Percentiles rank a stretch among this genome's conserved stretches.
Evolutionary conservation across 1,284 basidiomycete genomes (phyloP).

Genomic region (Cryptococcus sp.): DNA sequence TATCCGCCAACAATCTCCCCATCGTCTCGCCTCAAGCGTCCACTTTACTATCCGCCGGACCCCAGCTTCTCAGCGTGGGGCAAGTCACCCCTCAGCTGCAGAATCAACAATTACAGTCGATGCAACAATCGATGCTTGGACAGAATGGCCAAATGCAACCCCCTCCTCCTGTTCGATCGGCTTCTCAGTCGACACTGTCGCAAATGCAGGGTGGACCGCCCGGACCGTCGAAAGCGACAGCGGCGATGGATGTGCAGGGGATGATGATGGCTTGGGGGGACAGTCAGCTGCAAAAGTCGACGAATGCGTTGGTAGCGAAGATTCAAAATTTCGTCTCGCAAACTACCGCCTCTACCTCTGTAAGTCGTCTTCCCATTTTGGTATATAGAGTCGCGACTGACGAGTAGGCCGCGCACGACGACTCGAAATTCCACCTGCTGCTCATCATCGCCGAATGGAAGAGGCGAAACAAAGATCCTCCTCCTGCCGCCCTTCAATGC

Average conservation of each 20-base stretch:
- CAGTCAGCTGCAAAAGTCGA: slow-evolving; percentile 1
- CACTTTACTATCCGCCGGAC: background rate
- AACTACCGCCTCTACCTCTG: background rate
- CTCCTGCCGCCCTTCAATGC: slow-evolving; percentile 2
- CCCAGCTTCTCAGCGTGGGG: slow-evolving; percentile 1
- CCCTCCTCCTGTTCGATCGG: background rate
- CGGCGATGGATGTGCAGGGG: background rate
- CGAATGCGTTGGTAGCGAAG: background rate
- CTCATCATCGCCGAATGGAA: slow-evolving; percentile 14
- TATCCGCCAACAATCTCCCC: slow-evolving; percentile 5
- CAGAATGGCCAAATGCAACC: background rate
- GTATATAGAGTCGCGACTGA: background rate
- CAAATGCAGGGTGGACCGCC: background rate
- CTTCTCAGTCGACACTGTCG: background rate
- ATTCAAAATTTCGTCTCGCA: background rate
- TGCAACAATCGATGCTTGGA: background rate
- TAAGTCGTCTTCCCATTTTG: background rate
- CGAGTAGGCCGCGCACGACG: slow-evolving; percentile 3
- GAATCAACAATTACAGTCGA: background rate
- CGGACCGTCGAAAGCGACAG: background rate
- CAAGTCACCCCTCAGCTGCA: background rate
- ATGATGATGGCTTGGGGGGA: slow-evolving; percentile 6
- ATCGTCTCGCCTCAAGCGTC: slow-evolving; percentile 13
- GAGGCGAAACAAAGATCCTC: slow-evolving; percentile 6
- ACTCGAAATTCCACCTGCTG: slow-evolving; percentile 9